Conservation (phyloP, 805 yeast species). For the Spathaspora boniae region DNA sequence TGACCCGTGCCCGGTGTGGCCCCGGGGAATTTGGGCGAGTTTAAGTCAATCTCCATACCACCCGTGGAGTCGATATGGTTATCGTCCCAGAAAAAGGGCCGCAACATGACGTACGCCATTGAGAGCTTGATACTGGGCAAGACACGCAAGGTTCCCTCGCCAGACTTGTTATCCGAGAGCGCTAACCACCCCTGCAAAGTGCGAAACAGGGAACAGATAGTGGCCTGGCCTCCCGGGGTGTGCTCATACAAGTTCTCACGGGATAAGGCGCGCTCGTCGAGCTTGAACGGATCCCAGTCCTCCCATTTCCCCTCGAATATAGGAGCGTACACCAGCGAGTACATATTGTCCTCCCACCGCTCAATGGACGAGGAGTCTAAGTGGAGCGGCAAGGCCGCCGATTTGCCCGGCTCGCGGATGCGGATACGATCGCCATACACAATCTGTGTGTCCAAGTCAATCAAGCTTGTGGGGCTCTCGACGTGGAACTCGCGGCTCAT, state of each 20-base stretch:
- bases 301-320: conserved; percentile 42
- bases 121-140: conserved; percentile 32
- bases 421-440: conserved; percentile 41
- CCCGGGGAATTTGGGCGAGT: conserved; percentile 34
- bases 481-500: conserved; percentile 13
- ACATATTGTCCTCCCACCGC: conserved; percentile 43
- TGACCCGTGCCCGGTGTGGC: conserved; percentile 36
- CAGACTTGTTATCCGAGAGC: conserved; percentile 29
- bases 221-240: conserved; percentile 9
- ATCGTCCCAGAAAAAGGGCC: conserved; percentile 35
- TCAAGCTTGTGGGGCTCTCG: conserved; percentile 15
- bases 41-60: conserved; percentile 26
- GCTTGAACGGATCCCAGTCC: conserved; percentile 37
- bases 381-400: conserved; percentile 35
- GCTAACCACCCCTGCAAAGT: conserved; percentile 46
- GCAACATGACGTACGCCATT: conserved; percentile 35
- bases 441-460: conserved; percentile 29
- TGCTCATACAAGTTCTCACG: conserved; percentile 29
- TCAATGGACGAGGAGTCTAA: conserved; percentile 40
- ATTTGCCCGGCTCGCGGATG: conserved; percentile 35
- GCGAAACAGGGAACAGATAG: conserved; percentile 33
- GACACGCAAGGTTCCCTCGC: conserved; percentile 39
- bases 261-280: conserved; percentile 30
- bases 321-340: conserved; percentile 30
- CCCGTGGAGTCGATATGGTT: conserved; percentile 15